Evolutionary conservation across 2,329 filamentous ascomycete genomes (phyloP), one percentile per base, ranked within the genome.

Genomic region (Aureobasidium musti): DNA sequence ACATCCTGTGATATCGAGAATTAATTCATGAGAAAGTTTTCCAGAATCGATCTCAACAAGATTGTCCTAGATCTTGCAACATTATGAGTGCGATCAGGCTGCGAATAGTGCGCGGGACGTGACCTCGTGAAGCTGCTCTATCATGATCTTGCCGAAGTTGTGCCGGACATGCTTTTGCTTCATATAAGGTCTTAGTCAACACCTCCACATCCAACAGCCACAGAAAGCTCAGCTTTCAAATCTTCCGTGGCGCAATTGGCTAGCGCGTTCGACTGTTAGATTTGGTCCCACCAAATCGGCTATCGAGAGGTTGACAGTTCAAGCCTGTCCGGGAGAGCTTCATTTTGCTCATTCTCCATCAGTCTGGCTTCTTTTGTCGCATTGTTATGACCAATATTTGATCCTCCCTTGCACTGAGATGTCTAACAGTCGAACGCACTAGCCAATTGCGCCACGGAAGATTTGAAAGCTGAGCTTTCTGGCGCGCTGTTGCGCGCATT

Each of bases 1-100:
- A 30, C 84, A n/a, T n/a, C 14, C 35, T 39, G 3, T 39, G 14
- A 4, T 39, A 39, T 4, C 13, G 35, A 17, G 35, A 39, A 17
- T 39, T 6, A 17, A 39, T 39, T 39, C 35, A 14, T 11, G 5
- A 39, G 35, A 17, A 39, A 39, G 14, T 17, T 3, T 39, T 39
- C 13, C 17, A 5, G 35, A 39, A 3, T 17, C 13, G n/a, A 47
- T n/a, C 8, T 21, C n/a, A 23, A 47, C 10, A 23, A 13, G 2
- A 47, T 47, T 21, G n/a, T 43, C 41, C 37, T 5, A 43, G 11
- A n/a, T 10, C 41, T 23, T n/a, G n/a, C 7, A 11, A 23, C 10
- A 21, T 47, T 23, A 10, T 23, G n/a, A 47, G n/a, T 47, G 13
- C 8, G 10, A 47, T 21, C 43, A 43, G n/a, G 5, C 39, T 21